Conservation (phyloP, 2,329 filamentous ascomycete genomes). For the Talaromyces atroroseus region DNA sequence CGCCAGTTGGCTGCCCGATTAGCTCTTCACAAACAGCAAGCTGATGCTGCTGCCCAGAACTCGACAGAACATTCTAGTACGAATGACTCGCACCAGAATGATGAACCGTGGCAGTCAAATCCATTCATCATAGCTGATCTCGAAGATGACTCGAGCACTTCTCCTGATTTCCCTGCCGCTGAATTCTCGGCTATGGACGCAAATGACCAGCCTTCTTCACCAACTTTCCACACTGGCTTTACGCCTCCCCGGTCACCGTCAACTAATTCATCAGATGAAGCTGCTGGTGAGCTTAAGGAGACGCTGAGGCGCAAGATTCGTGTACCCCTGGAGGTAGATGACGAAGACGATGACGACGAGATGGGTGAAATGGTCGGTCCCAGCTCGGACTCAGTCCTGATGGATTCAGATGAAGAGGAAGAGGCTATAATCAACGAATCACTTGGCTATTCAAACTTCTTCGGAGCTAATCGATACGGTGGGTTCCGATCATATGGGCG, state of each 20-base stretch:
- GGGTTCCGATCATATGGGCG: constrained; percentile 38
- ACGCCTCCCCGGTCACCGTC: constrained; percentile 37
- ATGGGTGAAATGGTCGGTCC: constrained; percentile 46
- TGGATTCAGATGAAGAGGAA: constrained; percentile 50
- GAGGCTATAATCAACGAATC: constrained; percentile 56
- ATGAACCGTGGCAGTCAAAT: constrained; percentile 30
- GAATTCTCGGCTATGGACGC: constrained; percentile 26
- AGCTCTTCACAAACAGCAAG: constrained; percentile 65
- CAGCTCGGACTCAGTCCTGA: constrained; percentile 32
- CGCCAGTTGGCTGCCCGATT: constrained; percentile 86
- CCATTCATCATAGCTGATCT: constrained; percentile 35
- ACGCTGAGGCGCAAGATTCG: constrained; percentile 39
- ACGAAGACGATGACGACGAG: constrained; percentile 40
- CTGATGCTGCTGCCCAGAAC: constrained; percentile 35
- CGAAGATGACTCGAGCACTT: constrained; percentile 28
- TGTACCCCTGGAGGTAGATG: constrained; percentile 56
- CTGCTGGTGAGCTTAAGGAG: constrained; percentile 32
- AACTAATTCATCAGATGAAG: constrained; percentile 38
- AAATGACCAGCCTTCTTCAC: constrained; percentile 26
- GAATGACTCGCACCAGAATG: constrained; percentile 12
- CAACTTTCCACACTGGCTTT: constrained; percentile 34
- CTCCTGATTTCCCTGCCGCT: constrained; percentile 26
- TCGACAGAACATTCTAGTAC: constrained; percentile 1
- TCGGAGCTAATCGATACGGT: constrained; percentile 37
- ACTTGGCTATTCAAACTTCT: constrained; percentile 64